These are phyloP conservation scores for Venturiaceae sp. DNA, from an alignment of 2,329 filamentous ascomycete species.

Conservation along the genomic window DNA sequence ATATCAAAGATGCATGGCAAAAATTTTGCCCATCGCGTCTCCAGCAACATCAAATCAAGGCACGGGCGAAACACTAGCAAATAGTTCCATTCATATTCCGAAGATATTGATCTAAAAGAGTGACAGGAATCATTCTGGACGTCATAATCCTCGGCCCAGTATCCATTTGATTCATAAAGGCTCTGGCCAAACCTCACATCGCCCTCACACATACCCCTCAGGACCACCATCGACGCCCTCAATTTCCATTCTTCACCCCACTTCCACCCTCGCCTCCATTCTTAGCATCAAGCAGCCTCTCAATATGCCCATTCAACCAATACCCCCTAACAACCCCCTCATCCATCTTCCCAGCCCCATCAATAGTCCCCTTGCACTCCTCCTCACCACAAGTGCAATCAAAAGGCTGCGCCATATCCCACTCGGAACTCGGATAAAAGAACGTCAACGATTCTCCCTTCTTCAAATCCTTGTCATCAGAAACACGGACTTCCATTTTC, in stretches of 20 bases:
- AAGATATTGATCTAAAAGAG: no score
- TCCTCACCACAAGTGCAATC: slow-evolving; percentile 51
- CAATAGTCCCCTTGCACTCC: slow-evolving; percentile 51
- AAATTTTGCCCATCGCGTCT: no score
- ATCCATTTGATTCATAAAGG: no score
- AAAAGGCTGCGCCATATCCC: slow-evolving; percentile 64
- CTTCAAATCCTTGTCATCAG: slow-evolving; percentile 24
- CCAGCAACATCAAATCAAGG: no score
- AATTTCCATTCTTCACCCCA: not conserved
- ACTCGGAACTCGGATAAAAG: slow-evolving; percentile 70
- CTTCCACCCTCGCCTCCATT: not conserved
- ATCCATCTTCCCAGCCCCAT: slow-evolving; percentile 53
- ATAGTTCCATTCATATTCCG: no score
- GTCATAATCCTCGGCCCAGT: no score
- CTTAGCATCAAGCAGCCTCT: slow-evolving; percentile 38
- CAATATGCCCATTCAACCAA: slow-evolving; percentile 55
- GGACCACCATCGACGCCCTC: no score
- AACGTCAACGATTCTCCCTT: slow-evolving; percentile 41
- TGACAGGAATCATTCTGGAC: no score
- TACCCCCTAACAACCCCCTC: slow-evolving; percentile 43
- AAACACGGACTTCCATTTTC: slow-evolving; percentile 43
- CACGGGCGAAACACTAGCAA: no score
- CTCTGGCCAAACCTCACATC: no score
- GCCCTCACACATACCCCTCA: no score
- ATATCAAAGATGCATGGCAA: no score